These are phyloP conservation scores for Primulina huaijiensis DNA, from an alignment of 257 asterid genomes.

Conservation along the genomic window DNA sequence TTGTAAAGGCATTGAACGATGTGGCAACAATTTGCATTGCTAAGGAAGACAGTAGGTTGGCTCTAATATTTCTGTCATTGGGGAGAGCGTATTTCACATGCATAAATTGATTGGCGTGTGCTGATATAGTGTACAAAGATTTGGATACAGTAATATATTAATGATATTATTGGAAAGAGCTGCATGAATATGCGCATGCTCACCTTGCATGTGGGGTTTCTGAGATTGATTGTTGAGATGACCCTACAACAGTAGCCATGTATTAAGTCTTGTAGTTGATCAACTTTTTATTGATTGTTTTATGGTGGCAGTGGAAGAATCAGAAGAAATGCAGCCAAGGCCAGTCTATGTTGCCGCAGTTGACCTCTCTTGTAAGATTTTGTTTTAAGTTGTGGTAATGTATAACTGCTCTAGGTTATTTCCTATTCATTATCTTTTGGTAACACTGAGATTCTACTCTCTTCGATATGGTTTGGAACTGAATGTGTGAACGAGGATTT, in stretches of 20 bases:
- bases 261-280: not conserved
- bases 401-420: slow-evolving; percentile 8
- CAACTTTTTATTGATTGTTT: slow-evolving; percentile 20
- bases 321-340: slow-evolving; percentile 77
- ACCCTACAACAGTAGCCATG: not conserved
- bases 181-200: slow-evolving; percentile 18
- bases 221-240: slow-evolving; percentile 17
- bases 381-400: slow-evolving; percentile 22
- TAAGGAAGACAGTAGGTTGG: no score
- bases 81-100: not conserved
- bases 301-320: slow-evolving; percentile 67
- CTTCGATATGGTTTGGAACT: slow-evolving; percentile 6
- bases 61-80: not conserved
- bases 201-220: slow-evolving; percentile 8
- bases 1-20: no score
- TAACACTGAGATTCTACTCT: slow-evolving; percentile 2
- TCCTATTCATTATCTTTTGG: slow-evolving; percentile 9
- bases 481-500: not conserved
- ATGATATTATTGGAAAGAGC: slow-evolving; percentile 18
- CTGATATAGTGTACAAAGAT: not conserved
- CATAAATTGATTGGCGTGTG: not conserved
- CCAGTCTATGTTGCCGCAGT: slow-evolving; percentile 96
- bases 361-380: slow-evolving; percentile 84
- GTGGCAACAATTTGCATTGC: no score
- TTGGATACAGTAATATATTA: slow-evolving; percentile 4